phyloP scores from a whole-genome alignment of 164 flowering plant genomes.

The Vitis riparia region DNA sequence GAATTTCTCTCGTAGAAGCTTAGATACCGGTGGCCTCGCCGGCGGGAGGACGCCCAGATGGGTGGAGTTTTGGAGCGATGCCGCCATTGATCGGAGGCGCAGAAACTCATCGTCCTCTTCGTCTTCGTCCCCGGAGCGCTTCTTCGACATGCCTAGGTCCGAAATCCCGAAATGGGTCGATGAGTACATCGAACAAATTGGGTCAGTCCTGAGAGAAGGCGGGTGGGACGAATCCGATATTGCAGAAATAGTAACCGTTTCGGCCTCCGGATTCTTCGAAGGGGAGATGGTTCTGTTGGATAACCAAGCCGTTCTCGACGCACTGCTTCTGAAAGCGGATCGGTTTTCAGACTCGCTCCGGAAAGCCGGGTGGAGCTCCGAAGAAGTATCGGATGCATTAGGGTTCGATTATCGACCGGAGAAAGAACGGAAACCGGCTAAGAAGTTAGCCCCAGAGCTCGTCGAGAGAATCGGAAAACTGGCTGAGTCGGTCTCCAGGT shows the following conservation, averaged over 20 bases:
- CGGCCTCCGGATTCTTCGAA: constrained; percentile 69
- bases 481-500: constrained; percentile 73
- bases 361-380: constrained; percentile 93
- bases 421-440: constrained; percentile 56
- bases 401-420: constrained; percentile 78
- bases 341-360: constrained; percentile 71
- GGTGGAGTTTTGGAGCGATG: constrained; percentile 99
- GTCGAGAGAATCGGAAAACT: constrained; percentile 70
- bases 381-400: constrained; percentile 83
- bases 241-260: constrained; percentile 63
- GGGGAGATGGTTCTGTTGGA: constrained; percentile 75
- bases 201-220: constrained; percentile 69
- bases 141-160: constrained; percentile 45
- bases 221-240: constrained; percentile 95
- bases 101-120: constrained; percentile 58
- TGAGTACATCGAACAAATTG: constrained; percentile 66
- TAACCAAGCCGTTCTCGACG: constrained; percentile 71
- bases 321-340: constrained; percentile 72
- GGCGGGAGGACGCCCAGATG: constrained; percentile 70
- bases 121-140: constrained; percentile 63
- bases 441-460: constrained; percentile 78
- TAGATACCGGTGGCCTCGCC: constrained; percentile 37
- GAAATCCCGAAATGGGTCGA: constrained; percentile 74
- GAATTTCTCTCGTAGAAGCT: constrained; percentile 51
- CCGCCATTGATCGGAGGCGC: constrained; percentile 62